Percentiles rank a stretch among this genome's conserved stretches.
phyloP scores from a whole-genome alignment of 306 rosid genomes.

The Phaseolus lunatus region DNA sequence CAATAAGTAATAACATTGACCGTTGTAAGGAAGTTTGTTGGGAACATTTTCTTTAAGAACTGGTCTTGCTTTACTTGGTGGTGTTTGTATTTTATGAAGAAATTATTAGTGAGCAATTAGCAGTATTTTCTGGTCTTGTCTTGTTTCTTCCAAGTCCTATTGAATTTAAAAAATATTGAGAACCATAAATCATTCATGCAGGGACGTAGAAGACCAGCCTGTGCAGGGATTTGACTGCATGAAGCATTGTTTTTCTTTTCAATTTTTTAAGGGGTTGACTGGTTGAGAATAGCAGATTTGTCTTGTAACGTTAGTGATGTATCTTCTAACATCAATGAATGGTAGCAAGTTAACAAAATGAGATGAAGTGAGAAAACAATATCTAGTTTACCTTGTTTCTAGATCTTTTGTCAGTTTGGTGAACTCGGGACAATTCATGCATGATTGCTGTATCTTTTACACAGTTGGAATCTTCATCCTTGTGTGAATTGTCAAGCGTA shows the following conservation, averaged over 20 bases:
- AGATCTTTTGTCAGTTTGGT: not conserved
- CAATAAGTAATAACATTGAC: constrained; percentile 24
- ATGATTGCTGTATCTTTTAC: not conserved
- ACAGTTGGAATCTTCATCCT: constrained; percentile 5
- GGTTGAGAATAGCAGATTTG: not conserved
- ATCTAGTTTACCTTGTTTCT: constrained; percentile 20
- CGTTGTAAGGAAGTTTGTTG: constrained; percentile 38
- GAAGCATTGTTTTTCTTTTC: not conserved
- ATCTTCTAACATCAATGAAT: constrained; percentile 30
- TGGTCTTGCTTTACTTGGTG: constrained; percentile 32
- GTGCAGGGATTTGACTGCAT: constrained; percentile 3
- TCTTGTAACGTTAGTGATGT: constrained; percentile 42
- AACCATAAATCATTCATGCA: constrained; percentile 42
- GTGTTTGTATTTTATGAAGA: constrained; percentile 15
- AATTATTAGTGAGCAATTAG: not conserved
- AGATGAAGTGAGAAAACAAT: constrained; percentile 23
- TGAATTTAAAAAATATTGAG: constrained; percentile 29
- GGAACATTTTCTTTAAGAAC: constrained; percentile 27
- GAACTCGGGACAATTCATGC: constrained; percentile 3
- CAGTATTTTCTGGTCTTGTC: constrained; percentile 28
- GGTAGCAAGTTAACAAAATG: constrained; percentile 23
- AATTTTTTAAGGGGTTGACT: not conserved
- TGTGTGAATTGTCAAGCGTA: not conserved
- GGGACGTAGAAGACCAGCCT: constrained; percentile 29
- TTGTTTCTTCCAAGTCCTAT: constrained; percentile 21